Evolutionary conservation across 2,329 filamentous ascomycete species (phyloP).

Genomic region (Xylariaceae sp.): DNA sequence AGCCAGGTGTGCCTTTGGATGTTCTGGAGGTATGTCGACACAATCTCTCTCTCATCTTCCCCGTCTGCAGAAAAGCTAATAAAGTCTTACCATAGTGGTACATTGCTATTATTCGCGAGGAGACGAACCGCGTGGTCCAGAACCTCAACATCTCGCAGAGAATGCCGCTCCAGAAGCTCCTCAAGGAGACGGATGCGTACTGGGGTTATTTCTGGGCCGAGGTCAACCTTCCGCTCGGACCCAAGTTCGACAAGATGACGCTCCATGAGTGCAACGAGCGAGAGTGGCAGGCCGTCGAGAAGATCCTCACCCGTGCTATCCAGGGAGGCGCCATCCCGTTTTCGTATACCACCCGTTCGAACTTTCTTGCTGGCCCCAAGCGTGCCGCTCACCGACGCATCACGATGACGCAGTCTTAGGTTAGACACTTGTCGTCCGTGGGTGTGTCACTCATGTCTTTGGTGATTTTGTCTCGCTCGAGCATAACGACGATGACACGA

Average conservation of each 20-base stretch:
- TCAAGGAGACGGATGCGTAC: conserved; percentile 36
- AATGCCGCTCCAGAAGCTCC: conserved; percentile 29
- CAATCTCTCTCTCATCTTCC: neutral
- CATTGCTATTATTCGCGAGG: conserved; percentile 49
- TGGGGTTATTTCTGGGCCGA: conserved; percentile 51
- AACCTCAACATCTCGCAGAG: conserved; percentile 38
- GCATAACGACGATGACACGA: too few relatives aligned
- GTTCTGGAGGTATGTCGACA: conserved; percentile 47
- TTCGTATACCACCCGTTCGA: conserved; percentile 7
- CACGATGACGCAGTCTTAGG: too few relatives aligned
- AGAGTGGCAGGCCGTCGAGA: conserved; percentile 47
- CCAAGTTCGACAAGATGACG: conserved; percentile 40
- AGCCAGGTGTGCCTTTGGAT: conserved; percentile 44
- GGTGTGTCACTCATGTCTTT: too few relatives aligned
- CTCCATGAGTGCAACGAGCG: conserved; percentile 39
- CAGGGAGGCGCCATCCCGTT: conserved; percentile 15
- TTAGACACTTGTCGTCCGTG: too few relatives aligned
- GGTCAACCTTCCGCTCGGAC: conserved; percentile 36
- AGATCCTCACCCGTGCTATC: conserved; percentile 36
- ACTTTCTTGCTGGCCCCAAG: too few relatives aligned
- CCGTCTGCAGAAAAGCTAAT: conserved; percentile 4
- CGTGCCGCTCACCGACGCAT: too few relatives aligned
- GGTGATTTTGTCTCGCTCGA: too few relatives aligned
- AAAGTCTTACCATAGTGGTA: conserved; percentile 43
- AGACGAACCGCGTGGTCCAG: conserved; percentile 40